Evolutionary conservation across 2,329 filamentous ascomycete species (phyloP), one percentile per base, ranked within the genome.

Genomic region (Trematosphaeria pertusa): DNA sequence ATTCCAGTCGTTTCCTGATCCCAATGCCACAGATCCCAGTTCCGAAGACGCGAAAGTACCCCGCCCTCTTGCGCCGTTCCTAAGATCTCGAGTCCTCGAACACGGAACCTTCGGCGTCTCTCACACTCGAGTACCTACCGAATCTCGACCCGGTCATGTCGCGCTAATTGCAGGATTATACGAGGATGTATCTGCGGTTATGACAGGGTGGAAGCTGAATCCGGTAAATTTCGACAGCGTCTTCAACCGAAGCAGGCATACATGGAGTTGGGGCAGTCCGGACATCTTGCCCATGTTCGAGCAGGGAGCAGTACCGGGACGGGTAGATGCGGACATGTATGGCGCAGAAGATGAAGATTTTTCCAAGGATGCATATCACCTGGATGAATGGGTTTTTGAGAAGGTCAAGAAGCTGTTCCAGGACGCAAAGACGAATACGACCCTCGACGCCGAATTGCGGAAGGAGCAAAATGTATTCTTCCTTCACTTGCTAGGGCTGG

Each of bases 271-370:
- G 94, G 94, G 94, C 2, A 97, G 92, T 66, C 94, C 94, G 1
- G 94, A 99, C 73, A 99, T 99, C 63, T 75, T 99, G 57, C 89
- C 89, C 43, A 99, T 99, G 94, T 99, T 99, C 69, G 86, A 95
- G 67, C 83, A 91, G 46, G 94, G 94, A n/a, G 93, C 94, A 18
- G 85, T 89, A 8, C 88, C 89, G 0, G 92, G 93, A 6, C 82
- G 88, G 53, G 89, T 99, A 1, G 89, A 97, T 71, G 87, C 90
- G n/a, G 87, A 87, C 56, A 89, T 81, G 48, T 99, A 99, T 67
- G 84, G 82, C 8, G 81, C 88, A 28, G 92, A 97, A 54, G 84
- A 86, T 24, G 94, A 99, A 73, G 93, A 99, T 69, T 97, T 91
- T 67, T 94, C 89, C 6, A 81, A 86, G 54, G 83, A 97, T 69